Evolutionary conservation across 805 yeast species (phyloP).

Genomic region (Saccharomycopsis sp.): DNA sequence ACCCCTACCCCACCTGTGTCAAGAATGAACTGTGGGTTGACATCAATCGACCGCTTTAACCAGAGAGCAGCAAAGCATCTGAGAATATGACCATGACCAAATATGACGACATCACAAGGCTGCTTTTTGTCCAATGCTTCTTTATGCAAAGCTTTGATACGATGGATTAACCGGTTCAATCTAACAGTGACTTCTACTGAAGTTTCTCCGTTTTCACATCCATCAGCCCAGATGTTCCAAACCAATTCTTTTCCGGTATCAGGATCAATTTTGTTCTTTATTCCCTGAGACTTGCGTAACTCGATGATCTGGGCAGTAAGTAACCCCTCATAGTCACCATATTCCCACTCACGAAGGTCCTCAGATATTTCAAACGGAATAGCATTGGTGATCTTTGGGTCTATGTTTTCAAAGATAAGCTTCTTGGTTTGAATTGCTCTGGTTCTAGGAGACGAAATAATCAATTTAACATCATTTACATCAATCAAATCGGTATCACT

Average conservation of each 20-base stretch:
- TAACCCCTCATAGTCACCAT: conserved; percentile 92
- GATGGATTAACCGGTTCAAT: conserved; percentile 61
- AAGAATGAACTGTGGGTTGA: conserved; percentile 73
- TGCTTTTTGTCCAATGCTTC: conserved; percentile 43
- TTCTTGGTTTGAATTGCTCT: conserved; percentile 75
- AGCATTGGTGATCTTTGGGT: conserved; percentile 34
- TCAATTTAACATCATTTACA: conserved; percentile 53
- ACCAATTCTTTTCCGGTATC: conserved; percentile 23
- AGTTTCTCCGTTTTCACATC: conserved; percentile 87
- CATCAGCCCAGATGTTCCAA: conserved; percentile 89
- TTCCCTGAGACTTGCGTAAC: conserved; percentile 53
- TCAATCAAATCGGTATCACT: conserved; percentile 49
- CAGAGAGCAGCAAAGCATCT: conserved; percentile 88
- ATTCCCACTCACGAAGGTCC: conserved; percentile 90
- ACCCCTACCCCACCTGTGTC: conserved; percentile 97
- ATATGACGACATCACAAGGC: conserved; percentile 68
- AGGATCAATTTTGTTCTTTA: conserved; percentile 27
- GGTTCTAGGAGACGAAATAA: conserved; percentile 74
- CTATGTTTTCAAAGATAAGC: conserved; percentile 47
- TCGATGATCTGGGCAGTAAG: conserved; percentile 59
- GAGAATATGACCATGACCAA: conserved; percentile 91
- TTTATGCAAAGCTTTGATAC: conserved; percentile 55
- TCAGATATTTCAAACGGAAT: conserved; percentile 48
- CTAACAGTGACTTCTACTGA: conserved; percentile 61
- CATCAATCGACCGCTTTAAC: conserved; percentile 52